These are phyloP conservation scores for Neodidymelliopsis sp. DNA, from an alignment of 2,329 filamentous ascomycete species.

Conservation along the genomic window DNA sequence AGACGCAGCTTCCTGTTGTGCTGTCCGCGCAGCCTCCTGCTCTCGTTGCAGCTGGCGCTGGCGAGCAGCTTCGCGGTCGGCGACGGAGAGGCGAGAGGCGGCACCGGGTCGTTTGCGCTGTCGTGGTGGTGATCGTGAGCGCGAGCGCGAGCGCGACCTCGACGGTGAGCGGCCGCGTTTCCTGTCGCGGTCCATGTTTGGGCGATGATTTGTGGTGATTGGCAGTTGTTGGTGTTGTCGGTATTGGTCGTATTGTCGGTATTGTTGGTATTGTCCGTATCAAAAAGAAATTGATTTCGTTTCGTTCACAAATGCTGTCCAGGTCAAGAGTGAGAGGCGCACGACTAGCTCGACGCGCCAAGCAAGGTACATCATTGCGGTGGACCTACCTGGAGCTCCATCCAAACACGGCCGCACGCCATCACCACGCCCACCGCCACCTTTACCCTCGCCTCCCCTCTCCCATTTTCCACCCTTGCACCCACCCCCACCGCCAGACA, in stretches of 20 bases:
- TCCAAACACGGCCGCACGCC: neutral
- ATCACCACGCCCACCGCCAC: neutral
- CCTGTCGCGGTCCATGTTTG: conserved; percentile 32
- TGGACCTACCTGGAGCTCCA: too few relatives aligned
- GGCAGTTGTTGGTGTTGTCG: neutral
- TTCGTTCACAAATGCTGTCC: too few relatives aligned
- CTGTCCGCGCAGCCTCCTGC: conserved; percentile 58
- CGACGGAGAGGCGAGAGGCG: conserved; percentile 66
- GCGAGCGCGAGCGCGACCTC: conserved; percentile 45
- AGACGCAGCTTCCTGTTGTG: conserved; percentile 46
- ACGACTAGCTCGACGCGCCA: too few relatives aligned
- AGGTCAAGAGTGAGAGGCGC: too few relatives aligned
- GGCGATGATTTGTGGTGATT: too few relatives aligned
- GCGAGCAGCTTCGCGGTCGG: conserved; percentile 72
- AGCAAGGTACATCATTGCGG: too few relatives aligned
- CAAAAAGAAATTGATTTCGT: too few relatives aligned
- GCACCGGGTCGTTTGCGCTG: conserved; percentile 69
- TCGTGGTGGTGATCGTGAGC: conserved; percentile 59
- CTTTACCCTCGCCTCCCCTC: conserved; percentile 15
- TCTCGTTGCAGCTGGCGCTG: conserved; percentile 55
- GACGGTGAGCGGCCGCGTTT: conserved; percentile 37
- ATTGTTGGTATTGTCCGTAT: neutral
- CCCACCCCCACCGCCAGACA: conserved; percentile 10
- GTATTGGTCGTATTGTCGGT: neutral
- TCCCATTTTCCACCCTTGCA: conserved; percentile 14